A percentile compares a stretch with the other conserved stretches of the same genome.
These are phyloP conservation scores for Teratosphaeria nubilosa DNA, from an alignment of 2,329 filamentous ascomycete genomes.

Conservation along the genomic window DNA sequence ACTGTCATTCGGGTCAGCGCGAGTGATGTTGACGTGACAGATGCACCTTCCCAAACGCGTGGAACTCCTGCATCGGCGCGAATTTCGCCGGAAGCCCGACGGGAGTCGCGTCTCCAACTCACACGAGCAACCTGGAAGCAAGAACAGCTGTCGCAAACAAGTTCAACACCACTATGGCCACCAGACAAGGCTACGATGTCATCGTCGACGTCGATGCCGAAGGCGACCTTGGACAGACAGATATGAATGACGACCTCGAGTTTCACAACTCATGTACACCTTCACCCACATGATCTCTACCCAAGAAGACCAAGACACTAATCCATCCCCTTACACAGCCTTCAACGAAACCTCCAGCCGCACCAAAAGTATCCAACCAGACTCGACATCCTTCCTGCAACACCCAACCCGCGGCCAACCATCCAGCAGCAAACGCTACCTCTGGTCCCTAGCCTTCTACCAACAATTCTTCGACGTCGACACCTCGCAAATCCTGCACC, in stretches of 20 bases:
- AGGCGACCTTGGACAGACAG: constrained; percentile 94
- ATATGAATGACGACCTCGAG: constrained; percentile 97
- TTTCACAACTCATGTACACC: constrained; percentile 77
- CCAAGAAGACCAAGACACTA: background rate
- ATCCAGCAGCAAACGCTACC: constrained; percentile 58
- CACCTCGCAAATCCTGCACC: constrained; percentile 74
- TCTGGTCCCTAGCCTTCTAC: constrained; percentile 91
- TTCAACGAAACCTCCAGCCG: constrained; percentile 25
- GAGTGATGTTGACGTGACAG: background rate
- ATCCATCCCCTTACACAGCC: constrained; percentile 8
- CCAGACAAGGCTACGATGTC: constrained; percentile 79
- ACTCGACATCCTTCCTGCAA: constrained; percentile 30
- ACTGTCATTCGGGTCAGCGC: background rate
- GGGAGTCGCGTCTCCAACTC: background rate
- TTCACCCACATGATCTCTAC: background rate
- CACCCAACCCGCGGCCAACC: constrained; percentile 14
- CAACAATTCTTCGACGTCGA: constrained; percentile 98
- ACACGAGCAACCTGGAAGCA: background rate
- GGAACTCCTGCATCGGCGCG: background rate
- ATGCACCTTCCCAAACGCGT: background rate
- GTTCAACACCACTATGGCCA: constrained; percentile 27
- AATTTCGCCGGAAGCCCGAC: background rate
- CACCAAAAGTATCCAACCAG: constrained; percentile 38
- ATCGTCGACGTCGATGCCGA: constrained; percentile 97
- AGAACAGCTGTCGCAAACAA: background rate